Evolutionary conservation across 345 rosid genomes (phyloP).

Genomic region (Gossypium stocksii): DNA sequence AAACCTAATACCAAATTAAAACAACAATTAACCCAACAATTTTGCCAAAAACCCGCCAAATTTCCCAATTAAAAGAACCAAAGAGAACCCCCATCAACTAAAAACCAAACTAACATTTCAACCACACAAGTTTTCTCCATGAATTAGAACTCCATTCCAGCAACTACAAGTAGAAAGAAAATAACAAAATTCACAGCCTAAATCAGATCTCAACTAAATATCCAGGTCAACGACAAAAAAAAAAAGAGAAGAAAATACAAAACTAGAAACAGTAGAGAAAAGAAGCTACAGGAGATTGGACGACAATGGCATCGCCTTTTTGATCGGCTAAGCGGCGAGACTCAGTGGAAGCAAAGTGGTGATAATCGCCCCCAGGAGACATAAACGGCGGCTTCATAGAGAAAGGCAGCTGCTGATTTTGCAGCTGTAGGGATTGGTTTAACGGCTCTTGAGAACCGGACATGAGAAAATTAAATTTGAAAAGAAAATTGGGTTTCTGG

Average conservation of each 20-base stretch:
- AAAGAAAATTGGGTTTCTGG: not conserved
- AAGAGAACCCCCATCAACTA: slow-evolving; percentile 7
- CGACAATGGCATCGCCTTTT: slow-evolving; percentile 47
- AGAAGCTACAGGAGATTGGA: slow-evolving; percentile 52
- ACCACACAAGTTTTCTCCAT: not conserved
- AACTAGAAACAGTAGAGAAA: not conserved
- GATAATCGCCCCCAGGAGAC: slow-evolving; percentile 73
- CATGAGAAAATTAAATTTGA: not conserved
- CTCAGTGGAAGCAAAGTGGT: slow-evolving; percentile 47
- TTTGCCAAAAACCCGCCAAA: slow-evolving; percentile 10
- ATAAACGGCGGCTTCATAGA: slow-evolving; percentile 19
- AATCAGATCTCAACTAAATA: slow-evolving; percentile 31
- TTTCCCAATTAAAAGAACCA: not conserved
- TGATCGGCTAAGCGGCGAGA: slow-evolving; percentile 46
- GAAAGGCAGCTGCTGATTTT: slow-evolving; percentile 37
- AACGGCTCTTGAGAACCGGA: slow-evolving; percentile 24
- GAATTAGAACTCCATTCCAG: not conserved
- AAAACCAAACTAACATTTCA: not conserved
- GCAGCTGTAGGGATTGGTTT: slow-evolving; percentile 21
- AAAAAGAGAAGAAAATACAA: slow-evolving; percentile 12
- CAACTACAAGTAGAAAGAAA: not conserved
- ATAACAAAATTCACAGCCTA: not conserved
- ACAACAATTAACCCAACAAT: not conserved
- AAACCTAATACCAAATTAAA: slow-evolving; percentile 5
- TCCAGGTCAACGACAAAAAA: not conserved